phyloP scores from a whole-genome alignment of 176 grass and related monocot genomes.

The Canna indica region DNA sequence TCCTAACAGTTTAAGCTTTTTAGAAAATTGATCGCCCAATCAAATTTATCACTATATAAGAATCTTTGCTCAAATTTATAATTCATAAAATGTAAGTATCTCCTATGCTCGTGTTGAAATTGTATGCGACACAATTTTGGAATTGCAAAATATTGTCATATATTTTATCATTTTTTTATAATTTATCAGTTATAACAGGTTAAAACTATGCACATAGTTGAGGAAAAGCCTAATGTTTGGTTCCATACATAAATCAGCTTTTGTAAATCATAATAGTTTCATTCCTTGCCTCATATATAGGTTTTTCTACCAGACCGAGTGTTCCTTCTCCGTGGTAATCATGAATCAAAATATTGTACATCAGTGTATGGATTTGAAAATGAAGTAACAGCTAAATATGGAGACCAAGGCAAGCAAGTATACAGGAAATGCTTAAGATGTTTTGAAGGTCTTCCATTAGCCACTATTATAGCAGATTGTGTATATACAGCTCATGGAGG shows the following conservation, averaged over 20 bases:
- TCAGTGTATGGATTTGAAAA: conserved; percentile 92
- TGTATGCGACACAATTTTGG: too few relatives aligned
- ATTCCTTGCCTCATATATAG: conserved; percentile 42
- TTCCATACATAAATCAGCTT: neutral
- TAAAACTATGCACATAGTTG: too few relatives aligned
- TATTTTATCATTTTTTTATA: too few relatives aligned
- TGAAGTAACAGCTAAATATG: conserved; percentile 79
- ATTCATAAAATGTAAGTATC: too few relatives aligned
- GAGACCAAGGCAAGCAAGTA: conserved; percentile 63
- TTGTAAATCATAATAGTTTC: conserved; percentile 5
- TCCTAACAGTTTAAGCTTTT: too few relatives aligned
- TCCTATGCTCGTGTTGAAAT: too few relatives aligned
- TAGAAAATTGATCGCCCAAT: too few relatives aligned
- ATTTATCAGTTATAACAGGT: too few relatives aligned
- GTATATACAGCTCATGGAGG: conserved; percentile 97
- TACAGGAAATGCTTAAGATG: conserved; percentile 90
- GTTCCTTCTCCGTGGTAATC: conserved; percentile 83
- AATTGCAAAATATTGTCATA: too few relatives aligned
- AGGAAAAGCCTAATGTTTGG: neutral
- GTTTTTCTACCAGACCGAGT: conserved; percentile 58
- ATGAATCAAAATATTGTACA: conserved; percentile 96
- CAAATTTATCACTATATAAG: too few relatives aligned
- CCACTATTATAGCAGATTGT: conserved; percentile 73
- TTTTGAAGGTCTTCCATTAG: conserved; percentile 93
- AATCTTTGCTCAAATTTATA: too few relatives aligned